Conservation (phyloP, 2,329 filamentous ascomycete species). For the Ascochyta viciae-villosae region DNA sequence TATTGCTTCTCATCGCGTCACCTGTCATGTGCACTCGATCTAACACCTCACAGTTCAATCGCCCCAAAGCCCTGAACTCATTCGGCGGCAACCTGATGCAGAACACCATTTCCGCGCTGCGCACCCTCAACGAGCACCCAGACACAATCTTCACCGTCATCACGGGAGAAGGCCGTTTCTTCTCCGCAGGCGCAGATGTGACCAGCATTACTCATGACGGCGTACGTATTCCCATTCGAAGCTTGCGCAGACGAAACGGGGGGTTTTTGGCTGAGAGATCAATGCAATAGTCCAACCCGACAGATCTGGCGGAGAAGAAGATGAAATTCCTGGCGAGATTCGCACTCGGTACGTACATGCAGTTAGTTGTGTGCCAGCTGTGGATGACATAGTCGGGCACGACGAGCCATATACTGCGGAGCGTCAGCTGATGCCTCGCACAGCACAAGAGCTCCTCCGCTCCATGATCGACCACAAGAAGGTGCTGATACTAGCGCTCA, state of each 20-base stretch:
- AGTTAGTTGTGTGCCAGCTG: no score
- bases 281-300: constrained; percentile 18
- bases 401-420: no score
- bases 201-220: constrained; percentile 36
- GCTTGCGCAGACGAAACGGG: no score
- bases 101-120: constrained; percentile 53
- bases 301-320: constrained; percentile 46
- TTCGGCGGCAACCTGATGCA: constrained; percentile 56
- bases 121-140: constrained; percentile 56
- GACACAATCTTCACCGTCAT: constrained; percentile 60
- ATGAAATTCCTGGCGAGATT: constrained; percentile 37
- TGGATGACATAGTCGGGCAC: no score
- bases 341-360: constrained; percentile 34
- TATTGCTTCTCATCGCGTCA: neutral
- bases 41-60: constrained; percentile 51
- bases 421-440: no score
- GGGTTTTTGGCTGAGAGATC: constrained; percentile 10
- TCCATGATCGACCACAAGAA: constrained; percentile 60
- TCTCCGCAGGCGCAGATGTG: constrained; percentile 59
- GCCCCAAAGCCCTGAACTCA: constrained; percentile 57
- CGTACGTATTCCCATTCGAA: constrained; percentile 15
- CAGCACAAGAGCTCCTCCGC: constrained; percentile 49
- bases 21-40: neutral
- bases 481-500: constrained; percentile 59
- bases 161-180: constrained; percentile 60